A percentile compares a stretch with the other conserved stretches of the same genome.
Conservation (phyloP, 179 eudicot genomes). For the Pouteria campechiana region DNA sequence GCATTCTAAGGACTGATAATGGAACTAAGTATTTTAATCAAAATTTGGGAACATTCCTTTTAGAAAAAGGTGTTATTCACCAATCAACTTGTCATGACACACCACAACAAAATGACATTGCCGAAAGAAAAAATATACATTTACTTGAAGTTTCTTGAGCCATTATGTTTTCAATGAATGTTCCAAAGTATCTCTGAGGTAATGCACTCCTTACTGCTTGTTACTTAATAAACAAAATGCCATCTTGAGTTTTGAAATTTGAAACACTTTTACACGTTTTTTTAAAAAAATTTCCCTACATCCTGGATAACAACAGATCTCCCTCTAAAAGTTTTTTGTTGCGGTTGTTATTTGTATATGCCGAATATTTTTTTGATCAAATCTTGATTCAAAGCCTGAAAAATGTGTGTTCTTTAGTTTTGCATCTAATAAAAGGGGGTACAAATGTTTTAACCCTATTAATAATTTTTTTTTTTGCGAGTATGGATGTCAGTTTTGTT, state of each 20-base stretch:
- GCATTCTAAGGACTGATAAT: background rate
- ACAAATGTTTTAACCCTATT: too few species aligned
- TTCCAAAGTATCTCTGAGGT: too few species aligned
- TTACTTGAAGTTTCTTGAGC: background rate
- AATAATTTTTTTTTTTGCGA: background rate
- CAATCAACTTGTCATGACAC: slow-evolving; percentile 1
- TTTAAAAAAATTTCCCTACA: background rate
- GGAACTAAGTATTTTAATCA: background rate
- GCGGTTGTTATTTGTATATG: background rate
- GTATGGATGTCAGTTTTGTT: background rate
- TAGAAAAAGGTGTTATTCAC: background rate
- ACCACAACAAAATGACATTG: too few species aligned
- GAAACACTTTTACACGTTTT: background rate
- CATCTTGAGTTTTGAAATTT: slow-evolving; percentile 1
- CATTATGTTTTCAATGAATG: too few species aligned
- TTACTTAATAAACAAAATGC: background rate
- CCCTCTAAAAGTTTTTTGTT: too few species aligned
- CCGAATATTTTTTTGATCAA: background rate
- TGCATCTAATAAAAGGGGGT: background rate
- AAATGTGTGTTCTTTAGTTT: background rate
- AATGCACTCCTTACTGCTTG: background rate
- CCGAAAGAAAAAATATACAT: background rate
- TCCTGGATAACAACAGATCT: background rate
- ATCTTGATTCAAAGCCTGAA: background rate
- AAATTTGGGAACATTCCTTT: background rate